These are phyloP conservation scores for Cladosporium sp. DNA, from an alignment of 2,329 filamentous ascomycete species.

Conservation along the genomic window DNA sequence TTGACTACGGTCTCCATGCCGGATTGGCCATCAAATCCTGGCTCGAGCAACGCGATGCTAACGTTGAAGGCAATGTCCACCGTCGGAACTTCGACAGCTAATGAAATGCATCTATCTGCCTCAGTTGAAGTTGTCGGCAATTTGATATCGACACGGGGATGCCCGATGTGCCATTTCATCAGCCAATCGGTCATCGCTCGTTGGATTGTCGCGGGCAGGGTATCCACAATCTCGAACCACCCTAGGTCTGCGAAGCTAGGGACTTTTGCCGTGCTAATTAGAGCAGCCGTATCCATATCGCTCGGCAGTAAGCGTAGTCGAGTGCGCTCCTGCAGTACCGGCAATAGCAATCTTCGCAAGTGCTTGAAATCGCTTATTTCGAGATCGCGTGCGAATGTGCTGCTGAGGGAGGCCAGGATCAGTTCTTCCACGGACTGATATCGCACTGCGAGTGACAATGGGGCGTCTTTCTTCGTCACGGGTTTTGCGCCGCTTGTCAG, in stretches of 20 bases:
- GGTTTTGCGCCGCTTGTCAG: constrained; percentile 17
- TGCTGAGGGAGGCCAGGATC: constrained; percentile 47
- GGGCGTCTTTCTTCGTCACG: constrained; percentile 28
- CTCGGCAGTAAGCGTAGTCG: constrained; percentile 32
- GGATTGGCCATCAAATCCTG: constrained; percentile 18
- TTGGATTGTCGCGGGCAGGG: constrained; percentile 41
- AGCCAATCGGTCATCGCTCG: constrained; percentile 47
- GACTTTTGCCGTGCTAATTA: constrained; percentile 48
- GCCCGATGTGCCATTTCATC: constrained; percentile 48
- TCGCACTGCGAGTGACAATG: constrained; percentile 61
- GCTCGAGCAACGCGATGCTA: constrained; percentile 50
- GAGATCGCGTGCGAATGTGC: constrained; percentile 43
- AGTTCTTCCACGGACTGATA: constrained; percentile 75
- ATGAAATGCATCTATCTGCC: constrained; percentile 57
- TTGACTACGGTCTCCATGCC: constrained; percentile 30
- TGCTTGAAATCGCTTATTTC: constrained; percentile 40
- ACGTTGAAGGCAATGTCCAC: constrained; percentile 78
- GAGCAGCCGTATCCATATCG: constrained; percentile 49
- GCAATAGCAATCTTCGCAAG: constrained; percentile 46
- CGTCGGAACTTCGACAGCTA: constrained; percentile 83
- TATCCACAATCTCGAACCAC: constrained; percentile 48
- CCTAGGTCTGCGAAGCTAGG: constrained; percentile 46
- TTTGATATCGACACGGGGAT: constrained; percentile 22
- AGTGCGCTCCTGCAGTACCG: constrained; percentile 42
- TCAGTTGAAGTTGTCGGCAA: constrained; percentile 20